Conservation (phyloP, 345 rosid genomes). For the Eucalyptus curtisii region DNA sequence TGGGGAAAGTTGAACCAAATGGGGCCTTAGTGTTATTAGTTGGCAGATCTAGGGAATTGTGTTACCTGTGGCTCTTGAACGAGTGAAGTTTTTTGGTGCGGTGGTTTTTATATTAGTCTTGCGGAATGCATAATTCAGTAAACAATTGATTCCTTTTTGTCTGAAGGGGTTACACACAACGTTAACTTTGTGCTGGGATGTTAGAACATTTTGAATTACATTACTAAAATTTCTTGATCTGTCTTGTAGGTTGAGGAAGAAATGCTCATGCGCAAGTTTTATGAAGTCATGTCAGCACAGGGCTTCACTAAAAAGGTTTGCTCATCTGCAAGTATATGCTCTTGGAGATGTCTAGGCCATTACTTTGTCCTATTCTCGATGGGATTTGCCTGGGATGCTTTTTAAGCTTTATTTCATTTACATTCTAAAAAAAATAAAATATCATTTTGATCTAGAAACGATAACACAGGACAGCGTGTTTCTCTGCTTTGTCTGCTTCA, state of each 20-base stretch:
- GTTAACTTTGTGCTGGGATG: neutral
- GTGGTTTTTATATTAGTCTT: neutral
- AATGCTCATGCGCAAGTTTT: conserved; percentile 71
- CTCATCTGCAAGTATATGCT: neutral
- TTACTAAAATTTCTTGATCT: neutral
- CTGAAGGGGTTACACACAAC: neutral
- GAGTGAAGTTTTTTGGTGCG: neutral
- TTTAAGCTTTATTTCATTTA: neutral
- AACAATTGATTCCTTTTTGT: neutral
- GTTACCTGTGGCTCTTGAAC: neutral
- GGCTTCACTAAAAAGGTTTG: conserved; percentile 32
- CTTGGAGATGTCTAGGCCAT: neutral
- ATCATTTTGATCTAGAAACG: neutral
- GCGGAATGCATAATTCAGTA: neutral
- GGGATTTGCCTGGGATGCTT: neutral
- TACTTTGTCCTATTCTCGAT: neutral
- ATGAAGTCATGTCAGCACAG: conserved; percentile 34
- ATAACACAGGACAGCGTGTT: neutral
- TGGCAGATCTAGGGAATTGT: neutral
- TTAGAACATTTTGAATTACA: neutral
- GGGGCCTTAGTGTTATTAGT: neutral
- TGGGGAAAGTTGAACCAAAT: too few relatives aligned
- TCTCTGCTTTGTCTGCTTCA: neutral
- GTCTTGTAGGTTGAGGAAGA: conserved; percentile 63
- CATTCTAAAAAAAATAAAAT: neutral